These are phyloP conservation scores for Thozetella sp. DNA, from an alignment of 495 filamentous ascomycete species.

Conservation along the genomic window DNA sequence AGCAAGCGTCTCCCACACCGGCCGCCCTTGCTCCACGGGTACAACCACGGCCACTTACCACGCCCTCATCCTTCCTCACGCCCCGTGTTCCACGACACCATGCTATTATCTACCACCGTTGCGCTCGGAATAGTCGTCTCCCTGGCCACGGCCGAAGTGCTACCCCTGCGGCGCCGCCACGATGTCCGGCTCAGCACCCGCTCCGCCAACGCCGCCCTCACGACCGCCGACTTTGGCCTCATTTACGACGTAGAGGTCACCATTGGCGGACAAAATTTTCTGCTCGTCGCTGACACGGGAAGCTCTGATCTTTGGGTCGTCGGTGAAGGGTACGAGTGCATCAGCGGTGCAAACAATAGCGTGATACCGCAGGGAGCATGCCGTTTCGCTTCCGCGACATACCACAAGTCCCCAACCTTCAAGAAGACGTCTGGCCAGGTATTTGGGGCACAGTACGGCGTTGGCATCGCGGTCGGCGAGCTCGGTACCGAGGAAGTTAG, in stretches of 20 bases:
- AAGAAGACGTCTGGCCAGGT: conserved; percentile 16
- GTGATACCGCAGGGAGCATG: conserved; percentile 18
- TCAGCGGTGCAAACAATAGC: conserved; percentile 15
- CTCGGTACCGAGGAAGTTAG: conserved; percentile 35
- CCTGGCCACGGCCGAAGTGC: neutral
- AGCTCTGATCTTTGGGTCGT: conserved; percentile 59
- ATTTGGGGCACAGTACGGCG: conserved; percentile 5
- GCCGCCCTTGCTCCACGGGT: too few species aligned
- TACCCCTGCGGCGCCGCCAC: neutral
- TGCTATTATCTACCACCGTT: neutral
- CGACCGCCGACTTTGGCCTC: neutral
- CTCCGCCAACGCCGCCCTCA: neutral
- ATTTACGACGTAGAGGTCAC: conserved; percentile 15
- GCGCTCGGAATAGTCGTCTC: neutral
- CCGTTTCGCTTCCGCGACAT: conserved; percentile 33
- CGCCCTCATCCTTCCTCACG: too few species aligned
- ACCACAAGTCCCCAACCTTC: conserved; percentile 39
- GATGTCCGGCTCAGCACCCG: neutral
- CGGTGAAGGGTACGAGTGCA: conserved; percentile 41
- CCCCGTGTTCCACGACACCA: too few species aligned
- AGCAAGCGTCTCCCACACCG: too few species aligned
- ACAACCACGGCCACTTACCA: too few species aligned
- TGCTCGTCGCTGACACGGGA: conserved; percentile 56
- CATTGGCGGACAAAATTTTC: conserved; percentile 37
- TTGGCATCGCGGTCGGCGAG: conserved; percentile 4